phyloP scores from a whole-genome alignment of 2,329 filamentous ascomycete genomes.

The Epichloe hybrida region DNA sequence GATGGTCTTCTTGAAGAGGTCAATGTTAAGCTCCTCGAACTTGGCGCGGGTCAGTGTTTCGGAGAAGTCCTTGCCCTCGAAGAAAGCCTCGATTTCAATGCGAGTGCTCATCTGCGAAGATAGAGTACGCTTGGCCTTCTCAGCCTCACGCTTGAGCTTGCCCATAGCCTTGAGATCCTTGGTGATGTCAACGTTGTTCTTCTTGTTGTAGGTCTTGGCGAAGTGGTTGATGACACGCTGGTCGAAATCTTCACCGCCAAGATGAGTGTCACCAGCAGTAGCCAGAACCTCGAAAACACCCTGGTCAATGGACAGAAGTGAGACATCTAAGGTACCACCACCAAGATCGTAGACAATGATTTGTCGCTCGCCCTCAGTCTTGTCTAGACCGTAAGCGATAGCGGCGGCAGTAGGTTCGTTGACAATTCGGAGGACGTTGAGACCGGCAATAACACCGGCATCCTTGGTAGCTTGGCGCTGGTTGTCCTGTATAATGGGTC shows the following conservation, averaged over 20 bases:
- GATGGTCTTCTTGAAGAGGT: slow-evolving; percentile 98
- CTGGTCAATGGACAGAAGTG: slow-evolving; percentile 79
- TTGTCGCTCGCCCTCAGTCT: slow-evolving; percentile 70
- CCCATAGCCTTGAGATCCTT: slow-evolving; percentile 97
- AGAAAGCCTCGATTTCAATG: slow-evolving; percentile 95
- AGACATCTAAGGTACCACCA: slow-evolving; percentile 92
- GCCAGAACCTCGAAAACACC: slow-evolving; percentile 91
- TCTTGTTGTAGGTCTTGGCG: slow-evolving; percentile 97
- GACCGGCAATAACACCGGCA: slow-evolving; percentile 78
- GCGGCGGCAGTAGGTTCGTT: slow-evolving; percentile 94
- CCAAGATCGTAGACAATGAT: slow-evolving; percentile 90
- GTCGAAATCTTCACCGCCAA: slow-evolving; percentile 98
- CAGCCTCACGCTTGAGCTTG: slow-evolving; percentile 98
- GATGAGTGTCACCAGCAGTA: slow-evolving; percentile 91
- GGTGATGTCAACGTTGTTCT: slow-evolving; percentile 80
- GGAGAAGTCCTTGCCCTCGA: slow-evolving; percentile 93
- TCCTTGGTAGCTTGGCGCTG: slow-evolving; percentile 96
- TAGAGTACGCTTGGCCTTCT: slow-evolving; percentile 98
- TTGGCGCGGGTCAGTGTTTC: slow-evolving; percentile 97
- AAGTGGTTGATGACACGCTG: slow-evolving; percentile 95
- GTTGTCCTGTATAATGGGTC: slow-evolving; percentile 44
- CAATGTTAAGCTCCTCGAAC: slow-evolving; percentile 98
- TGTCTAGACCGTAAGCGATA: slow-evolving; percentile 87
- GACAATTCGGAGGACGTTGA: slow-evolving; percentile 91
- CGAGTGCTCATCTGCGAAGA: slow-evolving; percentile 87